A percentile compares a stretch with the other conserved stretches of the same genome.
Conservation (phyloP, 2,329 filamentous ascomycete species). For the Colletotrichum lini region DNA sequence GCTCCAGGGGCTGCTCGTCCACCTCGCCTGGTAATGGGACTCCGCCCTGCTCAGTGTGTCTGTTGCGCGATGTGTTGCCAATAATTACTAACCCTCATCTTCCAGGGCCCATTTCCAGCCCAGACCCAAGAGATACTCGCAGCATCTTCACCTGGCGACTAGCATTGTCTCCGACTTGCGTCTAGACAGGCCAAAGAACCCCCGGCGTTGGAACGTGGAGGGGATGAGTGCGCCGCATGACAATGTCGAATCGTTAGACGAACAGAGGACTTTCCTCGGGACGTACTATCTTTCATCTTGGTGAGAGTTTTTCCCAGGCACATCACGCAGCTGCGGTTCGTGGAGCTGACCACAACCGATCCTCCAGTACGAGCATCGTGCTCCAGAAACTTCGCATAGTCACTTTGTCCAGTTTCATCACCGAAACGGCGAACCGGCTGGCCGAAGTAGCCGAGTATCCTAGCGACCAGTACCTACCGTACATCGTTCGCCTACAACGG, state of each 20-base stretch:
- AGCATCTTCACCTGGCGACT: constrained; percentile 50
- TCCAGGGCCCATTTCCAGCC: constrained; percentile 52
- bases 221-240: constrained; percentile 13
- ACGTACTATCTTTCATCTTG: constrained; percentile 52
- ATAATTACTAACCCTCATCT: background rate
- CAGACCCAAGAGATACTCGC: constrained; percentile 47
- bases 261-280: constrained; percentile 50
- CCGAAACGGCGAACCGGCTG: constrained; percentile 47
- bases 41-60: background rate
- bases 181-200: constrained; percentile 48
- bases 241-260: constrained; percentile 43
- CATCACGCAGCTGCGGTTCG: no score
- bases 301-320: constrained; percentile 39
- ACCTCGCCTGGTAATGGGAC: constrained; percentile 50
- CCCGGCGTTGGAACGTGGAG: constrained; percentile 49
- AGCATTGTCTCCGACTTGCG: constrained; percentile 52
- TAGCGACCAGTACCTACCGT: constrained; percentile 48
- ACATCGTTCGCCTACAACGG: constrained; percentile 50
- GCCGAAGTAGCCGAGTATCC: constrained; percentile 33
- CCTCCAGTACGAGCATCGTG: constrained; percentile 47
- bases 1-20: constrained; percentile 50
- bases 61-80: background rate
- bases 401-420: constrained; percentile 48
- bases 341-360: background rate
- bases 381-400: constrained; percentile 51